Conservation (phyloP, 192 early-diverging fungal genomes). For the Diversispora eburnea region DNA sequence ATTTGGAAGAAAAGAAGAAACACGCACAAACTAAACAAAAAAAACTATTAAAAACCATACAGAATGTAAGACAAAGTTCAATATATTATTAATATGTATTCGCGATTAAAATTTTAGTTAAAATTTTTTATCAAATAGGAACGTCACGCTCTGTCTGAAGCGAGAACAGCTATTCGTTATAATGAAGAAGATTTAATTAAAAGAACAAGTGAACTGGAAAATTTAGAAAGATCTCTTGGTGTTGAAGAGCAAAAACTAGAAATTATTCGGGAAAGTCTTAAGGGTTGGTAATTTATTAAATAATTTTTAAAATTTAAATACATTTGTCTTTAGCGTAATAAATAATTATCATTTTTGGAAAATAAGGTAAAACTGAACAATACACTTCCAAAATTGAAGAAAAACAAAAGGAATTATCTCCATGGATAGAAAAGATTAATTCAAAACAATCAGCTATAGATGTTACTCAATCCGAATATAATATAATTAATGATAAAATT, state of each 20-base stretch:
- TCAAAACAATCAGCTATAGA: slow-evolving; percentile 70
- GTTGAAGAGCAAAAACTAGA: slow-evolving; percentile 70
- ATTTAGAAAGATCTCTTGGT: slow-evolving; percentile 59
- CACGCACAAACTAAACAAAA: slow-evolving; percentile 76
- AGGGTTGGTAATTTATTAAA: slow-evolving; percentile 24
- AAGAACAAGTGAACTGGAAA: slow-evolving; percentile 54
- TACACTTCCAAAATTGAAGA: slow-evolving; percentile 78
- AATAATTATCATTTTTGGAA: neutral
- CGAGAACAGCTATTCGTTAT: slow-evolving; percentile 65
- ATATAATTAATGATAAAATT: slow-evolving; percentile 69
- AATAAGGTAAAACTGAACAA: slow-evolving; percentile 78
- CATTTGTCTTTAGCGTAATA: neutral
- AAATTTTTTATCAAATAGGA: slow-evolving; percentile 41
- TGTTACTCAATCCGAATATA: slow-evolving; percentile 73
- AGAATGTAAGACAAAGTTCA: slow-evolving; percentile 42
- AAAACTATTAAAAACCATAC: slow-evolving; percentile 66
- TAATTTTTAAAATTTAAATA: neutral
- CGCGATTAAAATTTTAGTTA: neutral
- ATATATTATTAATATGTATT: neutral
- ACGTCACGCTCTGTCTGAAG: slow-evolving; percentile 52
- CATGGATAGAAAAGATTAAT: slow-evolving; percentile 83
- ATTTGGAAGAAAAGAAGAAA: slow-evolving; percentile 82
- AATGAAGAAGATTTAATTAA: slow-evolving; percentile 61
- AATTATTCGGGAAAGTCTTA: slow-evolving; percentile 71
- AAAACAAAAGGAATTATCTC: slow-evolving; percentile 79